Evolutionary conservation across 257 asterid genomes (phyloP).

Genomic region (Solanum ossicruentum): DNA sequence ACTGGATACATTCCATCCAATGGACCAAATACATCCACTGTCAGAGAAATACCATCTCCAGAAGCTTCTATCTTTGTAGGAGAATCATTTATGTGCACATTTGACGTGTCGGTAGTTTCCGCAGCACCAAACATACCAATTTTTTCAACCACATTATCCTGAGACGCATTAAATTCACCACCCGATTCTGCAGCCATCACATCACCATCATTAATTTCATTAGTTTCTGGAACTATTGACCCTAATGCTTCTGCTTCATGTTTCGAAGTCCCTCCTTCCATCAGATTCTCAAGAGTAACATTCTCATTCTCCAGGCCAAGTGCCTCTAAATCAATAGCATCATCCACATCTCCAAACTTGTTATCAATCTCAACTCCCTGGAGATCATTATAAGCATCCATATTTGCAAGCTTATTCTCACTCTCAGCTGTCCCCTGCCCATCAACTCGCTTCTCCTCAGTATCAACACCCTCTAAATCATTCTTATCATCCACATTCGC

Average conservation of each 20-base stretch:
- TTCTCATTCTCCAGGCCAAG: conserved; percentile 5
- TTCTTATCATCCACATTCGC: not conserved
- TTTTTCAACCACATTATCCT: conserved; percentile 1
- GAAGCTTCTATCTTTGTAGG: conserved; percentile 28
- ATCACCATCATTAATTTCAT: not conserved
- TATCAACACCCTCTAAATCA: not conserved
- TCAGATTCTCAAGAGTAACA: conserved; percentile 10
- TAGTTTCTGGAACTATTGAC: not conserved
- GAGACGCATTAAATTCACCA: conserved; percentile 1
- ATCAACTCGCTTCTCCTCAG: not conserved
- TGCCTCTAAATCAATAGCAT: not conserved
- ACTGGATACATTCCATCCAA: conserved; percentile 18
- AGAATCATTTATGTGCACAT: conserved; percentile 18
- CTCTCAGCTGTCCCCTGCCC: not conserved
- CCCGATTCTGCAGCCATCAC: conserved; percentile 6
- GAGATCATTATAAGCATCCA: not conserved
- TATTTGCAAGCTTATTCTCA: not conserved
- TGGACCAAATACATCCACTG: conserved; percentile 67
- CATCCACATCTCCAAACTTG: not conserved
- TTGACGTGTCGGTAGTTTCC: conserved; percentile 9
- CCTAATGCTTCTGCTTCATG: not conserved
- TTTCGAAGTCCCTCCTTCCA: not conserved
- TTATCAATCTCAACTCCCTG: not conserved
- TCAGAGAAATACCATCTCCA: conserved; percentile 37
- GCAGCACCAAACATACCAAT: not conserved